Evolutionary conservation across 768 basidiomycete species (phyloP), one percentile per base, ranked within the genome.

Genomic region (Lentinula sp.): DNA sequence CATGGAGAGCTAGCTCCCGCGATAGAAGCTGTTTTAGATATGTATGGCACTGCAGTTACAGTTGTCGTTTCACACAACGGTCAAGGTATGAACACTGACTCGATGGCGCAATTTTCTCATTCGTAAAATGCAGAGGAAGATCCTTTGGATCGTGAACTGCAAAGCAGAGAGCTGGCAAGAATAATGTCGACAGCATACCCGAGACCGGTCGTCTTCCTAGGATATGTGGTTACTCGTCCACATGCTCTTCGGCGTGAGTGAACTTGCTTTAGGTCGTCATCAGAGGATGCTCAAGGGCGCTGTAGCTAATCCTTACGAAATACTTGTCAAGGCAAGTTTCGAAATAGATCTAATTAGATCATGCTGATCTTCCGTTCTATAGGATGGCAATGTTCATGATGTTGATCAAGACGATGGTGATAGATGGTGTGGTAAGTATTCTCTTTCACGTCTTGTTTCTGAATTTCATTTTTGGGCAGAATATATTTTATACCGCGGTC

Each of bases 61-160:
- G 91, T 95, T 0, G 78, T 95, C n/a, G 89, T 95, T 9, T 81
- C 91, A 0, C 94, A 96, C 65, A 95, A 96, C 69, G 94, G 94
- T 5, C 94, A 96, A 80, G 91, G 91, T 88, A 63, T 31, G 57
- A 70, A 61, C 37, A n/a, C 4, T 10, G 18, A 18, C 18, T 34
- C 51, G 5, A n/a, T 42, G 15, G 32, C 35, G 42, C 42, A 46
- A 34, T 15, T 53, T 35, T 54, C 42, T 28, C 58, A 50, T 48
- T 34, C 13, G 31, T 31, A n/a, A 15, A 31, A 8, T 56, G 6
- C 68, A 92, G 93, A 95, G 81, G 90, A 95, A 70, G 92, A 94
- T 51, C 83, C 88, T 0, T 70, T 93, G n/a, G 94, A 96, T 70
- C 82, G 94, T 61, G 89, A 95, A 69, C 74, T 95, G 31, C 94